phyloP scores from a whole-genome alignment of 2,329 filamentous ascomycete species.

The Exophiala lecanii-corni region DNA sequence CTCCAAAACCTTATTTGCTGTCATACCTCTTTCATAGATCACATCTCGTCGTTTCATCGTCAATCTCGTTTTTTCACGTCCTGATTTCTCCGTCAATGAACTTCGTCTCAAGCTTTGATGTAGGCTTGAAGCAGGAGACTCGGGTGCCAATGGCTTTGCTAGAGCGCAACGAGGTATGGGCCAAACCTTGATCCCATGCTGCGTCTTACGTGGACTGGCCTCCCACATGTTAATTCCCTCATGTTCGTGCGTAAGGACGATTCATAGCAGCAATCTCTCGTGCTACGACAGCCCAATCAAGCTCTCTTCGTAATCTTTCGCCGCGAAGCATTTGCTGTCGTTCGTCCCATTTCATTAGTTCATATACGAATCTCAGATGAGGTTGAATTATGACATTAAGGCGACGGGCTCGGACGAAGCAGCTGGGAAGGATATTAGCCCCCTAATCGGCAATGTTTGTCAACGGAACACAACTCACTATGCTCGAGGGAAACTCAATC shows the following conservation, averaged over 20 bases:
- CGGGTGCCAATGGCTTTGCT: too few species aligned
- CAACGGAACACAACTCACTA: slow-evolving; percentile 53
- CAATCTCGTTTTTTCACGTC: slow-evolving; percentile 1
- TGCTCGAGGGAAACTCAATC: slow-evolving; percentile 80
- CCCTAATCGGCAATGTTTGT: not conserved
- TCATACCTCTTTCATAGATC: slow-evolving; percentile 1
- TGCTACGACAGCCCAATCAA: slow-evolving; percentile 86
- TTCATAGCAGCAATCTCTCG: slow-evolving; percentile 95
- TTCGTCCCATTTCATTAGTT: slow-evolving; percentile 95
- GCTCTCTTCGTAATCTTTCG: slow-evolving; percentile 60
- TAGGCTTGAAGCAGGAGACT: too few species aligned
- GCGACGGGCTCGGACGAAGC: slow-evolving; percentile 85
- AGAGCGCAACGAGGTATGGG: too few species aligned
- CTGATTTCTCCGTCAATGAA: too few species aligned
- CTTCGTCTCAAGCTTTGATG: too few species aligned
- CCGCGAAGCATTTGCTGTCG: slow-evolving; percentile 42
- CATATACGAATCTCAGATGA: slow-evolving; percentile 89
- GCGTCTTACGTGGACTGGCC: too few species aligned
- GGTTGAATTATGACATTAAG: slow-evolving; percentile 98
- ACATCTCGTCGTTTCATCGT: slow-evolving; percentile 6
- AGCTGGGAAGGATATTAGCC: slow-evolving; percentile 45
- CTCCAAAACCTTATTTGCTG: not conserved
- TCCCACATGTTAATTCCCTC: too few species aligned
- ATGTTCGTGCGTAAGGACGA: slow-evolving; percentile 74
- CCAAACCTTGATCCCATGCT: too few species aligned